Evolutionary conservation across 2,329 filamentous ascomycete species (phyloP).

Genomic region (Exophiala oligosperma): DNA sequence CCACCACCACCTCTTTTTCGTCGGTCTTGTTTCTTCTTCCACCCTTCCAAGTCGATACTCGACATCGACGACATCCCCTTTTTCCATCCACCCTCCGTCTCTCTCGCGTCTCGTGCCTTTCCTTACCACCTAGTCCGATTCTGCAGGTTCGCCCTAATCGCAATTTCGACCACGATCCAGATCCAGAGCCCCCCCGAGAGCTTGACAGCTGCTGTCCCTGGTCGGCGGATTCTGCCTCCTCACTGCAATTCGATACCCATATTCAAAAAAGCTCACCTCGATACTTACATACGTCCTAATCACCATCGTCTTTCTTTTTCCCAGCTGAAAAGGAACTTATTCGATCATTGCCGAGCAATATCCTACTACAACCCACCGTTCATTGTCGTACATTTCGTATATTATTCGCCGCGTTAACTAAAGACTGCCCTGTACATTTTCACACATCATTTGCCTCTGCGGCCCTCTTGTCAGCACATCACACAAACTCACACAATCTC

Average conservation of each 20-base stretch:
- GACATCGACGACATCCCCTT: constrained; percentile 13
- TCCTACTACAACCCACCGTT: constrained; percentile 12
- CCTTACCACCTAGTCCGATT: constrained; percentile 8
- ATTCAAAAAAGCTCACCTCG: constrained; percentile 2
- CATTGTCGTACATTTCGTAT: constrained; percentile 12
- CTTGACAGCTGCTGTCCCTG: constrained; percentile 1
- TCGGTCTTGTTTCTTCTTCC: constrained; percentile 14
- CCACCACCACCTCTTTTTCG: not conserved
- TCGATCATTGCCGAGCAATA: constrained; percentile 28
- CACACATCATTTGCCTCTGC: constrained; percentile 7
- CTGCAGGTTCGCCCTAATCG: constrained; percentile 20
- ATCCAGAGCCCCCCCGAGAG: not conserved
- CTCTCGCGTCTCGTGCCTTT: constrained; percentile 14
- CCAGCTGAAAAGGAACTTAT: not conserved
- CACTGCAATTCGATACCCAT: not conserved
- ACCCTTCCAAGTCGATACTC: constrained; percentile 14
- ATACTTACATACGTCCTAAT: constrained; percentile 23
- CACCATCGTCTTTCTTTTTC: constrained; percentile 10
- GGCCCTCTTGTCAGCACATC: constrained; percentile 1
- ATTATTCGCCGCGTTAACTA: constrained; percentile 2
- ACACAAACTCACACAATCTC: constrained; percentile 1
- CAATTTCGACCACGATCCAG: constrained; percentile 2
- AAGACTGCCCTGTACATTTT: constrained; percentile 19
- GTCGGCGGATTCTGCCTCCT: constrained; percentile 2
- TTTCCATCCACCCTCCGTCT: not conserved